A percentile compares a stretch with the other conserved stretches of the same genome.
These are phyloP conservation scores for Erythrobasidium hasegawianum DNA, from an alignment of 1,284 basidiomycete species.

Conservation along the genomic window DNA sequence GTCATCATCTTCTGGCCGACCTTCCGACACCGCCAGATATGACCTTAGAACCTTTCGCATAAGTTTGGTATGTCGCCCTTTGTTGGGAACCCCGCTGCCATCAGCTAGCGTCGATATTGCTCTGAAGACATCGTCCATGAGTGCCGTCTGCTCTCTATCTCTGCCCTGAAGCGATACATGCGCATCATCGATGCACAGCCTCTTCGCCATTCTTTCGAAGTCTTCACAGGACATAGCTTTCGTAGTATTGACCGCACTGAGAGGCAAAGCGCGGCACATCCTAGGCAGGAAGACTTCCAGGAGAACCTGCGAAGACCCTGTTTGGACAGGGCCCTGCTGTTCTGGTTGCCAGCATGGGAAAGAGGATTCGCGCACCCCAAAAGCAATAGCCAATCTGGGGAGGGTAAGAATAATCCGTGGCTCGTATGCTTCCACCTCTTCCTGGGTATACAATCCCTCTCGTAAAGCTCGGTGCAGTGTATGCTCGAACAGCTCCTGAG, in stretches of 20 bases:
- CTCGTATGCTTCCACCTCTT: slow-evolving; percentile 21
- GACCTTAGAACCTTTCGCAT: slow-evolving; percentile 8
- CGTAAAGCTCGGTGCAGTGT: slow-evolving; percentile 16
- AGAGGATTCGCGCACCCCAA: slow-evolving; percentile 10
- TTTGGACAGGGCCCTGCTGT: not conserved
- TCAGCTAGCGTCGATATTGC: slow-evolving; percentile 10
- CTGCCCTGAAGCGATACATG: no score
- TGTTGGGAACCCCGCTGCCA: not conserved
- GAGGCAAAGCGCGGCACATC: slow-evolving; percentile 16
- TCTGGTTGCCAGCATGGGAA: slow-evolving; percentile 1
- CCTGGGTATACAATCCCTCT: slow-evolving; percentile 5
- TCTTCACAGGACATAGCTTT: not conserved
- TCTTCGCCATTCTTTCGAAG: not conserved
- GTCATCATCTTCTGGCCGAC: slow-evolving; percentile 6
- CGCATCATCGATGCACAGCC: not conserved
- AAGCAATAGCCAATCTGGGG: slow-evolving; percentile 17
- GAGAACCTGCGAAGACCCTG: not conserved
- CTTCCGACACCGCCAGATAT: slow-evolving; percentile 5
- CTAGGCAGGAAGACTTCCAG: slow-evolving; percentile 31
- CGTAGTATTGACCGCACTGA: not conserved
- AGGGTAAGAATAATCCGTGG: slow-evolving; percentile 24
- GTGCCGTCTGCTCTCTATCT: no score
- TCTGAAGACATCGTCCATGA: slow-evolving; percentile 10
- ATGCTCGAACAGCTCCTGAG: slow-evolving; percentile 23
- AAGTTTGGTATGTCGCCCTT: slow-evolving; percentile 14